phyloP scores from a whole-genome alignment of 192 early-diverging fungal species.

The Spizellomyces punctatus region DNA sequence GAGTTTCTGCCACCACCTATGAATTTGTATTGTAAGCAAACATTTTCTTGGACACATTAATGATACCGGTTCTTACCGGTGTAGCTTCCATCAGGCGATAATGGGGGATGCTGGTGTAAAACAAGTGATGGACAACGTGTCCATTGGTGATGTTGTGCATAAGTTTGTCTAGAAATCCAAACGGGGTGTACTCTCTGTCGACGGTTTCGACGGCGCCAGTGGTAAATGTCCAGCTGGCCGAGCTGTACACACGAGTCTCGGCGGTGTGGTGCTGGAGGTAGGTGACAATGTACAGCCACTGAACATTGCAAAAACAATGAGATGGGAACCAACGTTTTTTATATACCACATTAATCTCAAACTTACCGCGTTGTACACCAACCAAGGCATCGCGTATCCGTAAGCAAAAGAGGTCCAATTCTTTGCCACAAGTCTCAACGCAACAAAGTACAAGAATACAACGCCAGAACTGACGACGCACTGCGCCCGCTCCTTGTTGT shows the following conservation, averaged over 20 bases:
- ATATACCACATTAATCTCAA: not conserved
- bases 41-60: not conserved
- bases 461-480: slow-evolving; percentile 34
- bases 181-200: slow-evolving; percentile 43
- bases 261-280: slow-evolving; percentile 48
- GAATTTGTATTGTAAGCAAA: not conserved
- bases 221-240: slow-evolving; percentile 42
- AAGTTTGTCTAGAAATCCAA: slow-evolving; percentile 36
- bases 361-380: slow-evolving; percentile 48
- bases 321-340: not conserved
- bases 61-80: slow-evolving; percentile 11
- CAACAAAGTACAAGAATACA: slow-evolving; percentile 26
- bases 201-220: slow-evolving; percentile 46
- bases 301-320: slow-evolving; percentile 7
- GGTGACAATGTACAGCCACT: slow-evolving; percentile 50
- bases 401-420: slow-evolving; percentile 21
- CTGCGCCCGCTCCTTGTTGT: slow-evolving; percentile 31
- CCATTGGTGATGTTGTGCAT: slow-evolving; percentile 54
- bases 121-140: slow-evolving; percentile 51
- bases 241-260: slow-evolving; percentile 34
- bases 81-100: slow-evolving; percentile 51
- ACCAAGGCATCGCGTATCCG: slow-evolving; percentile 41
- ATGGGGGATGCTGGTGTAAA: slow-evolving; percentile 48
- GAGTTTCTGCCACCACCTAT: slow-evolving; percentile 16
- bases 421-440: slow-evolving; percentile 22